phyloP scores from a whole-genome alignment of 1,284 basidiomycete species.

The Moesziomyces antarcticus region DNA sequence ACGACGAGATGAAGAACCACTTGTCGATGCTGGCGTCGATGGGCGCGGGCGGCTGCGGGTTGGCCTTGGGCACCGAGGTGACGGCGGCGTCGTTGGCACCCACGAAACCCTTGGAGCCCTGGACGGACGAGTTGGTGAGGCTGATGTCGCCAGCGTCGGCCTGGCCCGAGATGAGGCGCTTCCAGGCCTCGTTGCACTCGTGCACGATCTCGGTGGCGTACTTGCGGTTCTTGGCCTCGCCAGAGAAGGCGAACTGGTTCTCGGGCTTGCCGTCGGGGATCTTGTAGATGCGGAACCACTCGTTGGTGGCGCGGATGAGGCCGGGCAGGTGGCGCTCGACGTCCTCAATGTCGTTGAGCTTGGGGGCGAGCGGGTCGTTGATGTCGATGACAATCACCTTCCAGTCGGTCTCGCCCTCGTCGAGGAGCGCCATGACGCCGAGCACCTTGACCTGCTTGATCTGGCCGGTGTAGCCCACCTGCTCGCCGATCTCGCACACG shows the following conservation, averaged over 20 bases:
- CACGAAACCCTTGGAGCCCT: slow-evolving; percentile 79
- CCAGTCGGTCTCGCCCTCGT: slow-evolving; percentile 67
- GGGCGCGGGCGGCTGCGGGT: slow-evolving; percentile 68
- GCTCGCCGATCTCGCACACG: slow-evolving; percentile 99
- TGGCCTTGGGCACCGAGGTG: slow-evolving; percentile 79
- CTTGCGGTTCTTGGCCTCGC: slow-evolving; percentile 97
- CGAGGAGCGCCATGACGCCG: slow-evolving; percentile 93
- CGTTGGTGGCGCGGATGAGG: slow-evolving; percentile 84
- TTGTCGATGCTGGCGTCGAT: slow-evolving; percentile 68
- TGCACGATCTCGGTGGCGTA: slow-evolving; percentile 99
- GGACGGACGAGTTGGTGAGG: slow-evolving; percentile 74
- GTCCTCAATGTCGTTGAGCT: slow-evolving; percentile 99
- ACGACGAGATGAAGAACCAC: slow-evolving; percentile 66
- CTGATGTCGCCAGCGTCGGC: slow-evolving; percentile 59
- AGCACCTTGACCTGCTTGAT: slow-evolving; percentile 99
- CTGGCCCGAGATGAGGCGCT: slow-evolving; percentile 87
- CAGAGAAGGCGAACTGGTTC: slow-evolving; percentile 98
- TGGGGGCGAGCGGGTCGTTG: slow-evolving; percentile 92
- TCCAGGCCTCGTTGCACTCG: slow-evolving; percentile 99
- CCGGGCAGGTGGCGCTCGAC: slow-evolving; percentile 98
- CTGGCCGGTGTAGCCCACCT: slow-evolving; percentile 96
- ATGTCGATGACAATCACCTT: slow-evolving; percentile 83
- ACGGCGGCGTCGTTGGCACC: slow-evolving; percentile 75
- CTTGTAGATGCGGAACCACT: slow-evolving; percentile 89
- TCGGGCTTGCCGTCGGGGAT: slow-evolving; percentile 97